These are phyloP conservation scores for Thielaviopsis populi DNA, from an alignment of 2,329 filamentous ascomycete genomes.

Conservation along the genomic window DNA sequence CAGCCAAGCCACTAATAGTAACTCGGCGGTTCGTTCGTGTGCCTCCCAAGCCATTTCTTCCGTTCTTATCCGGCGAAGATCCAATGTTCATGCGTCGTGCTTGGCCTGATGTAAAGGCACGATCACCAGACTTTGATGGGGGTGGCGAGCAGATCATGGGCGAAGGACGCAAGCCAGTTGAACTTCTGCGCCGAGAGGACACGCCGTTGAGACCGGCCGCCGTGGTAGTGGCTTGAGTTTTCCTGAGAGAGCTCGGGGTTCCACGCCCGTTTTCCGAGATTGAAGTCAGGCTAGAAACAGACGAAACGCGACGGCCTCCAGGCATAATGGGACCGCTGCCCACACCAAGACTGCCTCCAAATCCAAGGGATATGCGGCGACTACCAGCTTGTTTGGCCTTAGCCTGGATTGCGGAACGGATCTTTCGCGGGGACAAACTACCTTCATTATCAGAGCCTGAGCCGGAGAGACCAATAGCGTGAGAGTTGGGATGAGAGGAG, in stretches of 20 bases:
- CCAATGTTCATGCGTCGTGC: constrained; percentile 43
- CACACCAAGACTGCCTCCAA: constrained; percentile 2
- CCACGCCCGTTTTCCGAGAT: constrained; percentile 36
- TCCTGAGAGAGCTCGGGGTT: neutral
- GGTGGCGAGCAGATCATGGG: constrained; percentile 39
- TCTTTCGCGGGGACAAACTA: constrained; percentile 17
- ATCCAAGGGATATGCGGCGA: constrained; percentile 14
- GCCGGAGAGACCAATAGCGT: constrained; percentile 4
- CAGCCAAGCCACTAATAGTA: constrained; percentile 25
- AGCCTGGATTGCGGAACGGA: constrained; percentile 15
- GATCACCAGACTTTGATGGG: constrained; percentile 22
- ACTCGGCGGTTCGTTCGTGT: constrained; percentile 24
- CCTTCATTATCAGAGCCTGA: constrained; percentile 17
- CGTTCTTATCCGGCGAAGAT: constrained; percentile 23
- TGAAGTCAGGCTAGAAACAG: constrained; percentile 30
- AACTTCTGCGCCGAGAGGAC: constrained; percentile 34
- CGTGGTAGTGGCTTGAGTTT: neutral
- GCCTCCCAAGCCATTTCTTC: constrained; percentile 22
- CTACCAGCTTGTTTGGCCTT: constrained; percentile 6
- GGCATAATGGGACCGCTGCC: neutral
- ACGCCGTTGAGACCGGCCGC: constrained; percentile 21
- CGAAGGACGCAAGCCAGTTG: constrained; percentile 36
- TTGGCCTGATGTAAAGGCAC: constrained; percentile 37
- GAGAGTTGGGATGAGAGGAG: neutral
- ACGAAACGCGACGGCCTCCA: constrained; percentile 19